These are phyloP conservation scores for Sporisorium scitamineum DNA, from an alignment of 1,284 basidiomycete genomes.

Conservation along the genomic window DNA sequence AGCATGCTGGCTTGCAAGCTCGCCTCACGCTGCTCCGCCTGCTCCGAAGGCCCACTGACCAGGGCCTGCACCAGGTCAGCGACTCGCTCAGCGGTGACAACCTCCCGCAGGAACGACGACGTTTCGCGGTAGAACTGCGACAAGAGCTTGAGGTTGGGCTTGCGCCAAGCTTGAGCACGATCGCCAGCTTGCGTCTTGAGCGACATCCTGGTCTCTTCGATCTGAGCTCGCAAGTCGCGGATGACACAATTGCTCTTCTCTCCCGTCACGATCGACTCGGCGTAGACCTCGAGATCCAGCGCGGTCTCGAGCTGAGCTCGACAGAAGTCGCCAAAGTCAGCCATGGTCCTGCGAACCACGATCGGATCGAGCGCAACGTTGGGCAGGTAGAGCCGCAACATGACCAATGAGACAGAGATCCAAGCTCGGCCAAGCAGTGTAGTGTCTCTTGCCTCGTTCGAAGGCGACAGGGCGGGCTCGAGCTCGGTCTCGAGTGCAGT, in stretches of 20 bases:
- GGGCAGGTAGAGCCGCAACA: constrained; percentile 84
- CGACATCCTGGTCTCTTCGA: constrained; percentile 19
- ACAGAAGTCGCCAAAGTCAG: constrained; percentile 71
- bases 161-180: constrained; percentile 31
- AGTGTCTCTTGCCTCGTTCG: neutral
- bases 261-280: constrained; percentile 78
- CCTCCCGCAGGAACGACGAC: constrained; percentile 52
- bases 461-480: neutral
- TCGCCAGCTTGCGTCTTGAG: constrained; percentile 26
- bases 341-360: constrained; percentile 75
- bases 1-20: constrained; percentile 68
- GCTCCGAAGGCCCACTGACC: constrained; percentile 21
- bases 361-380: constrained; percentile 89
- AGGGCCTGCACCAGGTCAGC: constrained; percentile 61
- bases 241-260: constrained; percentile 73
- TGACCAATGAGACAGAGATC: constrained; percentile 76
- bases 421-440: constrained; percentile 74
- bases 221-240: constrained; percentile 54
- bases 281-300: constrained; percentile 74
- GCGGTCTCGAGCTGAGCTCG: constrained; percentile 73
- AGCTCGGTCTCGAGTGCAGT: constrained; percentile 16
- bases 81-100: constrained; percentile 53
- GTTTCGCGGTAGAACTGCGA: constrained; percentile 86
- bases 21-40: constrained; percentile 58
- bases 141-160: constrained; percentile 75